phyloP scores from a whole-genome alignment of 2,329 filamentous ascomycete genomes.

The Pestalotiopsis sp. region DNA sequence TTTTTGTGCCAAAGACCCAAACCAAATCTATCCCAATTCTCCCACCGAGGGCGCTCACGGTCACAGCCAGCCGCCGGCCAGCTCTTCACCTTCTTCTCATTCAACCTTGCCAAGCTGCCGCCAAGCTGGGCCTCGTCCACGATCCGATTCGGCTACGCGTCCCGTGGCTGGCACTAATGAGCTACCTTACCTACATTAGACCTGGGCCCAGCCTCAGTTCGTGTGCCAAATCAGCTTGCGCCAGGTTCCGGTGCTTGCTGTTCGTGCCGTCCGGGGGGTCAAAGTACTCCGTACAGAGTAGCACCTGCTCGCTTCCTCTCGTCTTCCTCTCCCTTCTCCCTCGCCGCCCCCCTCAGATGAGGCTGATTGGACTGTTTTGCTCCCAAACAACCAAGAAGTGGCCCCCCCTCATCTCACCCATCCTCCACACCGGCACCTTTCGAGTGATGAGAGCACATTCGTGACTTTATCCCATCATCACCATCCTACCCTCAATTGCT shows the following conservation, averaged over 20 bases:
- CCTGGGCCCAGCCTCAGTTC: neutral
- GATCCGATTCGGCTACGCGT: neutral
- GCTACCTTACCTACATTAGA: neutral
- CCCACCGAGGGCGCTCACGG: no score
- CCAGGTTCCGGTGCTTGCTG: neutral
- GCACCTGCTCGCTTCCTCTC: neutral
- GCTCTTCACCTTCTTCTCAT: neutral
- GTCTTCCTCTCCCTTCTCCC: neutral
- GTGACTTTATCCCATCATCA: neutral
- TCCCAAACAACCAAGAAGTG: neutral
- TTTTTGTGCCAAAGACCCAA: neutral
- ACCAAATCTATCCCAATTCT: neutral
- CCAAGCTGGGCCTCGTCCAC: neutral
- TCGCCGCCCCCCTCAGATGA: neutral
- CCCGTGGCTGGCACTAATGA: neutral
- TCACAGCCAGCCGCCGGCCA: neutral
- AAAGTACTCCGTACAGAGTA: no score
- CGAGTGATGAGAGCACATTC: neutral
- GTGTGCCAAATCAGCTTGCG: neutral
- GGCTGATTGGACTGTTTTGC: neutral
- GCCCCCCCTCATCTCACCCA: neutral
- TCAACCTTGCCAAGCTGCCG: neutral
- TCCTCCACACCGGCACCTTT: neutral
- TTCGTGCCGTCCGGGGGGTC: neutral
- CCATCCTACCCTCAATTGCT: neutral